Percentiles rank a stretch among this genome's conserved stretches.
Evolutionary conservation across 2,329 filamentous ascomycete species (phyloP).

Genomic region (Fusarium oligoseptatum): DNA sequence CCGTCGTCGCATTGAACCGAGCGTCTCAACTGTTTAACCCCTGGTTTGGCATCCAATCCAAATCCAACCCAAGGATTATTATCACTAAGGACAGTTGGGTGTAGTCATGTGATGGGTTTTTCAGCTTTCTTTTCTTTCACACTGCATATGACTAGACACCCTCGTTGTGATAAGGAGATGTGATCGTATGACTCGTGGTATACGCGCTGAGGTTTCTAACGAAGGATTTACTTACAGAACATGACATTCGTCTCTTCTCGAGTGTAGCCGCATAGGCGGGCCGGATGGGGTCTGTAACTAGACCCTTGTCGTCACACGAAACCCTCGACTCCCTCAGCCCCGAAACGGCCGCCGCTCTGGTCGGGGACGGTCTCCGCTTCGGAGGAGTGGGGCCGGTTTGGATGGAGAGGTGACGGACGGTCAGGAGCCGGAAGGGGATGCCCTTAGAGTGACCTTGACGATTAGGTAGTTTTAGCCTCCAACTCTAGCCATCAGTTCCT

Average conservation of each 20-base stretch:
- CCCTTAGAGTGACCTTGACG: neutral
- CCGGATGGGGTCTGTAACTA: neutral
- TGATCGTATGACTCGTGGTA: neutral
- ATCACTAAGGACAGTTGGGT: neutral
- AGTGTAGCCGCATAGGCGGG: neutral
- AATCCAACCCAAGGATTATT: neutral
- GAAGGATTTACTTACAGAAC: neutral
- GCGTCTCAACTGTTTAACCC: slow-evolving; percentile 13
- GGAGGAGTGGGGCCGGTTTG: slow-evolving; percentile 31
- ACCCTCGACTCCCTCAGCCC: neutral
- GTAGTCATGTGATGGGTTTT: slow-evolving; percentile 9
- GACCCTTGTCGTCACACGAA: neutral
- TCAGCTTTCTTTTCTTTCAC: neutral
- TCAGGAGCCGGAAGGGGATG: slow-evolving; percentile 3
- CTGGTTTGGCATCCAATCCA: slow-evolving; percentile 16
- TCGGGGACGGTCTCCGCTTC: slow-evolving; percentile 11
- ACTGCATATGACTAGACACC: neutral
- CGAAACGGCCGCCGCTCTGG: neutral
- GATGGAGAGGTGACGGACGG: neutral
- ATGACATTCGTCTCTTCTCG: neutral
- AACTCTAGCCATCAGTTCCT: neutral
- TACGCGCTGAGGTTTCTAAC: neutral
- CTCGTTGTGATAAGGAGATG: neutral
- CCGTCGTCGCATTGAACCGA: slow-evolving; percentile 14
- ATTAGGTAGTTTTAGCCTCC: neutral